phyloP scores from a whole-genome alignment of 1,284 basidiomycete species.

The Moniliophthora roreri region DNA sequence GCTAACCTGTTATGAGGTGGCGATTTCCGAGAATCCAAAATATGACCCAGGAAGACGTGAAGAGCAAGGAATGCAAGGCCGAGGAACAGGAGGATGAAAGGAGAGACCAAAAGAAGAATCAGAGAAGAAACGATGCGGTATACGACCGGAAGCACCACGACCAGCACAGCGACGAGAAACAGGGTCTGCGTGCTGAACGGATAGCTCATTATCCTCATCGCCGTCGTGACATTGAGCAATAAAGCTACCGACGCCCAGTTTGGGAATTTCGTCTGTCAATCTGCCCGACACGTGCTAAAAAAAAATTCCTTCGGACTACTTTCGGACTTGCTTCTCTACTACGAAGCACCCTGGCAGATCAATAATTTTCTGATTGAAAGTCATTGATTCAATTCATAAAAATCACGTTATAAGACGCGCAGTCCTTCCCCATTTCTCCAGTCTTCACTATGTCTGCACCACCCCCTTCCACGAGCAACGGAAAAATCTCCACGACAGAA shows the following conservation, averaged over 20 bases:
- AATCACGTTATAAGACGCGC: not conserved
- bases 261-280: no score
- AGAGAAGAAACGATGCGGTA: slow-evolving; percentile 60
- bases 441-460: not conserved
- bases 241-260: not conserved
- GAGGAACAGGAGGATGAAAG: slow-evolving; percentile 51
- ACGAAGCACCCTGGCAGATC: not conserved
- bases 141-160: slow-evolving; percentile 51
- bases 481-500: slow-evolving; percentile 64
- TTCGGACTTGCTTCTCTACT: not conserved
- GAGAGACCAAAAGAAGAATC: slow-evolving; percentile 61
- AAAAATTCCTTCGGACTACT: not conserved
- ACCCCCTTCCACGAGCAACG: slow-evolving; percentile 16
- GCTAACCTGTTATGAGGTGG: slow-evolving; percentile 35
- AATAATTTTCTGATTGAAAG: not conserved
- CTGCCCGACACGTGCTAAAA: not conserved
- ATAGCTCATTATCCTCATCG: slow-evolving; percentile 22
- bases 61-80: slow-evolving; percentile 50
- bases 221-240: not conserved
- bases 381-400: not conserved
- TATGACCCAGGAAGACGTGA: slow-evolving; percentile 54
- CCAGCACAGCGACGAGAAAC: slow-evolving; percentile 52
- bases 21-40: slow-evolving; percentile 48
- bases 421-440: no score
- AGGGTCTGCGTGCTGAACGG: slow-evolving; percentile 46